Conservation (phyloP, 1,139 yeast genomes). For the Debaryomyces robertsiae region DNA sequence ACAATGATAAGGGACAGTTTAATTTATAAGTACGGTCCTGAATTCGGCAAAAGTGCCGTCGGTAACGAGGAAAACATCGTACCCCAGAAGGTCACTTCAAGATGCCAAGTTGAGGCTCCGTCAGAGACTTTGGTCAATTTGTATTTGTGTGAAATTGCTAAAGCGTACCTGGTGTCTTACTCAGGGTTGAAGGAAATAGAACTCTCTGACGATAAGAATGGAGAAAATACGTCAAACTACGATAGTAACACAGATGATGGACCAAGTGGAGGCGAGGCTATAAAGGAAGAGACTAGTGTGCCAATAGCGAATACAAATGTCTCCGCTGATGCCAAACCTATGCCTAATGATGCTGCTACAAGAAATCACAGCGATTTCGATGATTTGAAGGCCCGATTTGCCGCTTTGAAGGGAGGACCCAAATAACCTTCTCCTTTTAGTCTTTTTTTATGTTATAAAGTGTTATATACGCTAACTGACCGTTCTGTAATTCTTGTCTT, state of each 20-base stretch:
- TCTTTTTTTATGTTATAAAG: too few species aligned
- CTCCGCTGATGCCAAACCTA: conserved; percentile 13
- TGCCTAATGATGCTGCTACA: background rate
- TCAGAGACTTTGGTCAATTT: conserved; percentile 62
- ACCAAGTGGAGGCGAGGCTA: conserved; percentile 16
- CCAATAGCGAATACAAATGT: conserved; percentile 3
- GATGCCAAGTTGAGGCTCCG: conserved; percentile 74
- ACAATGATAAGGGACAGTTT: conserved; percentile 62
- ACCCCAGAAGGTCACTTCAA: conserved; percentile 63
- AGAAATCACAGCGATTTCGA: conserved; percentile 38
- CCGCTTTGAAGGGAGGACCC: conserved; percentile 40
- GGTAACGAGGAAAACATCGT: conserved; percentile 58
- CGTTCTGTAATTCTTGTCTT: background rate
- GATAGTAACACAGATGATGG: conserved; percentile 19
- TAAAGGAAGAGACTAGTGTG: conserved; percentile 13
- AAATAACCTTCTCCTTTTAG: background rate
- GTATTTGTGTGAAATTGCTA: conserved; percentile 79
- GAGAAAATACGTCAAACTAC: conserved; percentile 20
- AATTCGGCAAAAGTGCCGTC: conserved; percentile 61
- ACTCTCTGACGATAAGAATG: conserved; percentile 24
- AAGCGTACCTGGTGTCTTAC: conserved; percentile 76
- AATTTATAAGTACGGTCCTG: conserved; percentile 61
- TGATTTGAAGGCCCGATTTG: conserved; percentile 47
- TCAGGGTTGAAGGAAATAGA: conserved; percentile 47
- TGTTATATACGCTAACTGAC: too few species aligned